Conservation (phyloP, 2,329 filamentous ascomycete genomes). For the Alternaria sp. region DNA sequence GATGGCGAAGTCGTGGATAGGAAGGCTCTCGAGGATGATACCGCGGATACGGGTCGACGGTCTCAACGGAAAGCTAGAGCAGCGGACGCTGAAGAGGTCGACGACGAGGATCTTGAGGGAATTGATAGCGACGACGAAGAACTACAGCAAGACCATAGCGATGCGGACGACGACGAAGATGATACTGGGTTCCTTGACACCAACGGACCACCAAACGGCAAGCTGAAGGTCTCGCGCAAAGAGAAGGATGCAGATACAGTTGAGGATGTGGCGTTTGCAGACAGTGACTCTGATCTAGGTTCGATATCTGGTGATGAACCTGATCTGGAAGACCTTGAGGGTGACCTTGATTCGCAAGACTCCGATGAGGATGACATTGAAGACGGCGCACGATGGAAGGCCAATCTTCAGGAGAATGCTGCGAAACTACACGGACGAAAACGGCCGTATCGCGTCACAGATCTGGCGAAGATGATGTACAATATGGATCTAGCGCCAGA, state of each 20-base stretch:
- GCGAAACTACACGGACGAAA: constrained; percentile 73
- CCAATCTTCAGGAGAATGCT: constrained; percentile 80
- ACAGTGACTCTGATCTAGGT: constrained; percentile 95
- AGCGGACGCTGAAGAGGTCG: constrained; percentile 58
- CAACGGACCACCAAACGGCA: constrained; percentile 52
- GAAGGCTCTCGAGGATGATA: constrained; percentile 62
- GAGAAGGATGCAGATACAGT: constrained; percentile 45
- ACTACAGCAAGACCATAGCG: constrained; percentile 57
- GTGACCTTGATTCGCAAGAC: constrained; percentile 63
- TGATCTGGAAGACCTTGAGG: constrained; percentile 44
- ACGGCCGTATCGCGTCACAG: constrained; percentile 77
- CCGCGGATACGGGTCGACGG: constrained; percentile 66
- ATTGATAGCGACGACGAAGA: constrained; percentile 63
- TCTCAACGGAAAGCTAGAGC: constrained; percentile 61
- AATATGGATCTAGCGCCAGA: constrained; percentile 77
- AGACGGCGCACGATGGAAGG: constrained; percentile 84
- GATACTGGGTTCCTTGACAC: constrained; percentile 55
- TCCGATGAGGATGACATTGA: constrained; percentile 69
- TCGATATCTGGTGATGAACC: constrained; percentile 73
- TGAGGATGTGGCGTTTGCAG: constrained; percentile 87
- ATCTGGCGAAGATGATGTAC: constrained; percentile 89
- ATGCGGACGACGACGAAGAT: constrained; percentile 63
- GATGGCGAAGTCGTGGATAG: constrained; percentile 71
- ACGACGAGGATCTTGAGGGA: constrained; percentile 59
- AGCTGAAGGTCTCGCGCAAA: constrained; percentile 38